Evolutionary conservation across 345 rosid species (phyloP).

Genomic region (Linum lewisii): DNA sequence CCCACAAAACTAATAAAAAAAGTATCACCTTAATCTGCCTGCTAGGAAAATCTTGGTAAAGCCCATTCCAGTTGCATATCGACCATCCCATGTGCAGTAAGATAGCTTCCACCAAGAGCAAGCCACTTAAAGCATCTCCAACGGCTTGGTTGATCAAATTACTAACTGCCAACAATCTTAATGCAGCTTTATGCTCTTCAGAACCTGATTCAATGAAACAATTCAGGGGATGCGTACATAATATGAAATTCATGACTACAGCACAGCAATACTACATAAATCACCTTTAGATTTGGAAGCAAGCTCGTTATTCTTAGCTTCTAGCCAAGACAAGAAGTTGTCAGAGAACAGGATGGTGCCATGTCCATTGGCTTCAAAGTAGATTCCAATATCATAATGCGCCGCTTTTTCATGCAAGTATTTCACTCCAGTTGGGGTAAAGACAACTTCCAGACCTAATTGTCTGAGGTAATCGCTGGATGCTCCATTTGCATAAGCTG

Average conservation of each 20-base stretch:
- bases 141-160: constrained; percentile 88
- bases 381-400: constrained; percentile 76
- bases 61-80: constrained; percentile 57
- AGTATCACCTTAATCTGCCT: constrained; percentile 64
- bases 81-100: constrained; percentile 78
- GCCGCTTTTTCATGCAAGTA: constrained; percentile 76
- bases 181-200: constrained; percentile 58
- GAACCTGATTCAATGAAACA: constrained; percentile 38
- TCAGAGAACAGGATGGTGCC: constrained; percentile 86
- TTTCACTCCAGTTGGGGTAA: constrained; percentile 87
- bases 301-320: constrained; percentile 35
- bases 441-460: constrained; percentile 57
- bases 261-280: constrained; percentile 4
- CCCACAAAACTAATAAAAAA: constrained; percentile 13
- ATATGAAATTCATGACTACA: constrained; percentile 1
- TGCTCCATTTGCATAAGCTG: constrained; percentile 97
- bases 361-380: constrained; percentile 97
- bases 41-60: constrained; percentile 85
- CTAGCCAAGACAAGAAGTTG: constrained; percentile 44
- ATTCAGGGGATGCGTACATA: background rate
- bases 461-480: constrained; percentile 61
- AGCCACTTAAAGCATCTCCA: constrained; percentile 86
- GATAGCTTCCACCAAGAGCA: constrained; percentile 87
- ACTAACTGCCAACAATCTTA: constrained; percentile 70
- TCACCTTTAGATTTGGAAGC: constrained; percentile 40